Percentiles rank a stretch among this genome's conserved stretches.
Evolutionary conservation across 2,329 filamentous ascomycete genomes (phyloP).

Genomic region (Ophiostoma piceae): DNA sequence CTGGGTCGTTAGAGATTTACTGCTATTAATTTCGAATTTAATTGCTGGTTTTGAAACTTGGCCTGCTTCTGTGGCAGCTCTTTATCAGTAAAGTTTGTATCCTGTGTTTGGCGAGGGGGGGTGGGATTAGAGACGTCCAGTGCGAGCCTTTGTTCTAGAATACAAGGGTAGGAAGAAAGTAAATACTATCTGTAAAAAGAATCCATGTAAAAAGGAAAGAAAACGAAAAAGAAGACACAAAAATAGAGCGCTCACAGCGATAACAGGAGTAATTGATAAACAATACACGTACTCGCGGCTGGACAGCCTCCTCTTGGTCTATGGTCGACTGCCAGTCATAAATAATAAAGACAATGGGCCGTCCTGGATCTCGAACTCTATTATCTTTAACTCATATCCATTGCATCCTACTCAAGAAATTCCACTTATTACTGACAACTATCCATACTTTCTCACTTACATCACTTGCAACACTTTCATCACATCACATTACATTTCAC

Average conservation of each 20-base stretch:
- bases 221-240: neutral
- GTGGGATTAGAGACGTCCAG: neutral
- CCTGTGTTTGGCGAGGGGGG: neutral
- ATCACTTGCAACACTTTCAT: neutral
- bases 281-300: neutral
- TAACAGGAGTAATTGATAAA: neutral
- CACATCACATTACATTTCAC: too few species aligned
- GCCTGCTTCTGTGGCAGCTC: neutral
- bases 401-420: neutral
- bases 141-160: slow-evolving; percentile 1
- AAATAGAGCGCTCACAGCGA: neutral
- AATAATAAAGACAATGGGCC: neutral
- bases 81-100: neutral
- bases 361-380: neutral
- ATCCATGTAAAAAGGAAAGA: neutral
- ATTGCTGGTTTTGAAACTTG: neutral
- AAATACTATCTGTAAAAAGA: neutral
- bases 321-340: neutral
- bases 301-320: neutral
- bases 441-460: neutral
- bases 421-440: neutral
- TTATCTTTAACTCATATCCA: neutral
- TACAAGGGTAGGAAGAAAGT: neutral
- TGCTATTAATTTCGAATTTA: neutral
- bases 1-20: neutral